Evolutionary conservation across 2,329 filamentous ascomycete species (phyloP).

Genomic region (Ceratocystis lukuohia): DNA sequence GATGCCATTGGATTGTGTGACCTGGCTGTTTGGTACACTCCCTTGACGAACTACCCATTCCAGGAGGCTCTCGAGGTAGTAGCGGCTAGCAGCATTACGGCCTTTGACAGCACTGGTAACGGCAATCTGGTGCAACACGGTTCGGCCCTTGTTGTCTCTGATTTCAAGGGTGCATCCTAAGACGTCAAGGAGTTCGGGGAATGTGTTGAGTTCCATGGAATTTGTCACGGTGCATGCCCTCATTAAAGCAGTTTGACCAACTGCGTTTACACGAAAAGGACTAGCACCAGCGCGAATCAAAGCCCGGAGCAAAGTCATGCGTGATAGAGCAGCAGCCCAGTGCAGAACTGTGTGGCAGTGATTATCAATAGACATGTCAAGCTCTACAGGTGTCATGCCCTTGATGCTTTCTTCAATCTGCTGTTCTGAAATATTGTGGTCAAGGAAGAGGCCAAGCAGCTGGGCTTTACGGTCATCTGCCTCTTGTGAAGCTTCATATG

Average conservation of each 20-base stretch:
- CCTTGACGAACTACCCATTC: slow-evolving; percentile 89
- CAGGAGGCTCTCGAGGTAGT: slow-evolving; percentile 86
- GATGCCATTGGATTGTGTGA: slow-evolving; percentile 26
- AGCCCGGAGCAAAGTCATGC: slow-evolving; percentile 66
- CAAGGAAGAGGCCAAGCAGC: slow-evolving; percentile 71
- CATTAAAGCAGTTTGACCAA: slow-evolving; percentile 85
- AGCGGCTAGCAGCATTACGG: slow-evolving; percentile 77
- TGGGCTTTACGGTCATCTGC: slow-evolving; percentile 69
- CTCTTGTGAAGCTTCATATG: slow-evolving; percentile 46
- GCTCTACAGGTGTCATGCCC: slow-evolving; percentile 61
- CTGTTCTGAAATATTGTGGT: slow-evolving; percentile 55
- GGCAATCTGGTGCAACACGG: slow-evolving; percentile 90
- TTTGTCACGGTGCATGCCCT: slow-evolving; percentile 88
- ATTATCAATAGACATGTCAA: slow-evolving; percentile 84
- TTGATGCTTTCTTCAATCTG: slow-evolving; percentile 64
- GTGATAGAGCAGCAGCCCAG: slow-evolving; percentile 88
- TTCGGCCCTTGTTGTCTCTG: slow-evolving; percentile 75
- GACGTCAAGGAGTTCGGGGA: slow-evolving; percentile 79
- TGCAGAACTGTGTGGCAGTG: slow-evolving; percentile 84
- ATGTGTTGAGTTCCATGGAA: slow-evolving; percentile 79
- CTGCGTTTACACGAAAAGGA: slow-evolving; percentile 74
- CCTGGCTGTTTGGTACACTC: slow-evolving; percentile 44
- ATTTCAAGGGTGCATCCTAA: slow-evolving; percentile 83
- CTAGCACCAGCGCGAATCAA: slow-evolving; percentile 76
- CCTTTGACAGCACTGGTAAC: slow-evolving; percentile 93